These are phyloP conservation scores for Tulasnella sp. DNA, from an alignment of 768 basidiomycete genomes.

Conservation along the genomic window DNA sequence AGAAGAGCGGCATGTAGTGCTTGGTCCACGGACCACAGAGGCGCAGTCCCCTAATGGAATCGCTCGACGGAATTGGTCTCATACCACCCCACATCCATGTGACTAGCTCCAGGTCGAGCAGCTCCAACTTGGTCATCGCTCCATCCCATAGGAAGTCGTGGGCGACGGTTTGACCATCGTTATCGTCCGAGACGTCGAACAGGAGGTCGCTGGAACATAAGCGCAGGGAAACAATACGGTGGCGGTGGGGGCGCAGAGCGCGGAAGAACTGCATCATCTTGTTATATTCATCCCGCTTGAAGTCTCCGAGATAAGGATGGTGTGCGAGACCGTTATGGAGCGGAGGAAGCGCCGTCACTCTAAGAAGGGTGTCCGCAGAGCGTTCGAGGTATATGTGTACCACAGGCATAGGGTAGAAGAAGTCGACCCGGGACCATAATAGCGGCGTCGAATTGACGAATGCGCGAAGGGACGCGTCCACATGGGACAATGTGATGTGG, in stretches of 20 bases:
- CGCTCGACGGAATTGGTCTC: neutral
- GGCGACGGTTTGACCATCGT: neutral
- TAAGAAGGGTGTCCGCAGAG: neutral
- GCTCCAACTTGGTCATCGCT: neutral
- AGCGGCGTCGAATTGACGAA: neutral
- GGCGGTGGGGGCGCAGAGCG: conserved; percentile 1
- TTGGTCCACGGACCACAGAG: neutral
- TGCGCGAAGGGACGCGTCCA: neutral
- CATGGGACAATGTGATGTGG: neutral
- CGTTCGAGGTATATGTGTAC: neutral
- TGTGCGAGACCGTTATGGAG: neutral
- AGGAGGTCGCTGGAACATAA: neutral
- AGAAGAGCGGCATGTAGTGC: neutral
- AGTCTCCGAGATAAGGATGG: neutral
- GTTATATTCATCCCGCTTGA: neutral
- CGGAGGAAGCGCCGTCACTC: neutral
- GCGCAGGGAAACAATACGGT: neutral
- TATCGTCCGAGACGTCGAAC: neutral
- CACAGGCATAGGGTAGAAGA: neutral
- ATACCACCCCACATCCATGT: neutral
- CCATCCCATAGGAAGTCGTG: conserved; percentile 3
- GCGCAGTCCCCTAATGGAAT: neutral
- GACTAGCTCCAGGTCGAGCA: neutral
- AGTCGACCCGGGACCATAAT: neutral
- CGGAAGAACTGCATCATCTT: neutral